phyloP scores from a whole-genome alignment of 1,139 yeast species.

The Debaryomycetaceae sp. region DNA sequence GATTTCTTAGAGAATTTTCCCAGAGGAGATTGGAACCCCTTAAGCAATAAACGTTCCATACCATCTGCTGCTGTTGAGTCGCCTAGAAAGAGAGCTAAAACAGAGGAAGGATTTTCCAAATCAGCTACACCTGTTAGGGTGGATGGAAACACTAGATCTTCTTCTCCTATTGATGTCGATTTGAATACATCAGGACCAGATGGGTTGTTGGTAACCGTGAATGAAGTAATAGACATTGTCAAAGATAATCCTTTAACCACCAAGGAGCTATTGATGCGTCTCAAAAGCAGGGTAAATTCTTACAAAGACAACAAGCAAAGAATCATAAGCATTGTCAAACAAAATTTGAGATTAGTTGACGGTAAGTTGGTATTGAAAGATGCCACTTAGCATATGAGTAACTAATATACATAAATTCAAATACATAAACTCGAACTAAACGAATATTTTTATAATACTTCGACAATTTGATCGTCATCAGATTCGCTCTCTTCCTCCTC shows the following conservation, averaged over 20 bases:
- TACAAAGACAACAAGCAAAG: slow-evolving; percentile 69
- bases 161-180: slow-evolving; percentile 19
- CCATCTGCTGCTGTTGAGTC: slow-evolving; percentile 15
- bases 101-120: slow-evolving; percentile 19
- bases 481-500: slow-evolving; percentile 30
- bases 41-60: slow-evolving; percentile 42
- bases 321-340: slow-evolving; percentile 65
- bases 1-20: slow-evolving; percentile 67
- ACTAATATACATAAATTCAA: slow-evolving; percentile 1
- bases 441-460: slow-evolving; percentile 34
- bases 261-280: slow-evolving; percentile 58
- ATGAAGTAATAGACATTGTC: slow-evolving; percentile 69
- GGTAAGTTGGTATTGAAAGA: slow-evolving; percentile 63
- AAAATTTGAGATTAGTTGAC: slow-evolving; percentile 63
- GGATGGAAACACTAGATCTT: slow-evolving; percentile 10
- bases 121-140: slow-evolving; percentile 7
- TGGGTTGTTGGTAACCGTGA: slow-evolving; percentile 54
- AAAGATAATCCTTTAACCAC: slow-evolving; percentile 60
- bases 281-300: slow-evolving; percentile 61
- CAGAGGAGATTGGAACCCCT: slow-evolving; percentile 81
- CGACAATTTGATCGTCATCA: slow-evolving; percentile 48
- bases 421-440: not conserved
- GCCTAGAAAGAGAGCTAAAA: slow-evolving; percentile 42
- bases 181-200: slow-evolving; percentile 40
- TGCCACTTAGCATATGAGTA: not conserved